Base-by-base conservation (phyloP, 208 protist species). In the Leishmania martiniquensis region DNA sequence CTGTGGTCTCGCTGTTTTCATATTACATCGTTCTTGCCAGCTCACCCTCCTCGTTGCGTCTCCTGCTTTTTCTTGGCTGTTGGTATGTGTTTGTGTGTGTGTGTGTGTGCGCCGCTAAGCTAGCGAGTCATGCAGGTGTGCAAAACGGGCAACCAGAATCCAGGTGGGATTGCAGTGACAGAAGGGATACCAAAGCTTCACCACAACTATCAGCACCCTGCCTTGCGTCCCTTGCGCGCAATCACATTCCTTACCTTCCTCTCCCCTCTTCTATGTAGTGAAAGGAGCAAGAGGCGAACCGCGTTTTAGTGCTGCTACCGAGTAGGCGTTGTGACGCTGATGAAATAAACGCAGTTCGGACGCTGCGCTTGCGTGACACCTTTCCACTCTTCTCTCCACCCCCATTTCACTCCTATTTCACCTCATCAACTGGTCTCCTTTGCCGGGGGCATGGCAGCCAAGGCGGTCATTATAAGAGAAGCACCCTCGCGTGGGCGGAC, bases 41-140 rank as follows among this genome's bases (percentile, higher is more conserved):
- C 34, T 45, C 20, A 20, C 49, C 49, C 32, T 47, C 22, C 34
- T 49, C 49, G 25, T 5, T 45, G 15, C 42, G 4, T 69, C 6
- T 32, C 49, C 25, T 25, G 32, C 39, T 77, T 73, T 65, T 60
- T 66, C 45, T 42, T 76, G 34, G 10, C 39, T 75, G 1, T 52
- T 32, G 25, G 29, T 13, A 12, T 34, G 52, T 67, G n/a, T n/a
- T n/a, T n/a, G n/a, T n/a, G n/a, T n/a, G n/a, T n/a, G n/a, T n/a
- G 51, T 55, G 51, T 22, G 63, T 25, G 32, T 47, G 22, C 32
- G 63, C 29, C 20, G 20, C 20, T 7, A 45, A 15, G 5, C 22
- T 29, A 22, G 63, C 34, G 63, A 32, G 9, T n/a, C 20, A 22
- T 9, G 63, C 22, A 9, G 10, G 25, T 47, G 42, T 69, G n/a